Percentiles rank a stretch among this genome's conserved stretches.
These are phyloP conservation scores for Trichosanthes cucumerina DNA, from an alignment of 306 rosid genomes.

Conservation along the genomic window DNA sequence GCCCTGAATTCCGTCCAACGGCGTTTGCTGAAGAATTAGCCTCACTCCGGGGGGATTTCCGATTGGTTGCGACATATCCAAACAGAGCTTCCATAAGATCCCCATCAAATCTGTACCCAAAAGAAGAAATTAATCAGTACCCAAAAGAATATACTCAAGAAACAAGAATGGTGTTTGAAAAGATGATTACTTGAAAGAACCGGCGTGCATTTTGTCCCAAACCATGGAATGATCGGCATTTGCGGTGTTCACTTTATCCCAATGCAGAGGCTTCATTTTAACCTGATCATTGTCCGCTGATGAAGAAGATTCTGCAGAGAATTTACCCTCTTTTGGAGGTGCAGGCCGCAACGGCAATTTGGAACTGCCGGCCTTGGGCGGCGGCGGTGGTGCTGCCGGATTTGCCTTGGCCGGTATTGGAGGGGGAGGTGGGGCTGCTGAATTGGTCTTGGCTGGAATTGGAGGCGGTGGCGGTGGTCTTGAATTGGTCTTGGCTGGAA, in stretches of 20 bases:
- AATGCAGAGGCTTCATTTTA: conserved; percentile 72
- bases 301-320: conserved; percentile 16
- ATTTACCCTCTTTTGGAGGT: conserved; percentile 13
- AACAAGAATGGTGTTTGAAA: neutral
- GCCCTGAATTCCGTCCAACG: conserved; percentile 15
- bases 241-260: conserved; percentile 75
- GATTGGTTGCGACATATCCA: conserved; percentile 45
- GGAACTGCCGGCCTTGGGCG: conserved; percentile 28
- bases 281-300: conserved; percentile 33
- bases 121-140: neutral
- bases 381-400: conserved; percentile 21
- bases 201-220: conserved; percentile 73
- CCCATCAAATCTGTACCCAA: conserved; percentile 61
- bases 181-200: conserved; percentile 63
- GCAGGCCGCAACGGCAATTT: conserved; percentile 44
- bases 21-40: conserved; percentile 18
- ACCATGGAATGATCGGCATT: conserved; percentile 81
- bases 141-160: neutral
- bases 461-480: conserved; percentile 19
- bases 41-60: conserved; percentile 32
- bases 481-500: conserved; percentile 11
- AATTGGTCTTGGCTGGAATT: conserved; percentile 13
- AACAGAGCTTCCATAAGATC: conserved; percentile 94
- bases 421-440: conserved; percentile 19
- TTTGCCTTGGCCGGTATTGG: neutral